These are phyloP conservation scores for Oryza meyeriana DNA, from an alignment of 176 grass and related monocot species.

Conservation along the genomic window DNA sequence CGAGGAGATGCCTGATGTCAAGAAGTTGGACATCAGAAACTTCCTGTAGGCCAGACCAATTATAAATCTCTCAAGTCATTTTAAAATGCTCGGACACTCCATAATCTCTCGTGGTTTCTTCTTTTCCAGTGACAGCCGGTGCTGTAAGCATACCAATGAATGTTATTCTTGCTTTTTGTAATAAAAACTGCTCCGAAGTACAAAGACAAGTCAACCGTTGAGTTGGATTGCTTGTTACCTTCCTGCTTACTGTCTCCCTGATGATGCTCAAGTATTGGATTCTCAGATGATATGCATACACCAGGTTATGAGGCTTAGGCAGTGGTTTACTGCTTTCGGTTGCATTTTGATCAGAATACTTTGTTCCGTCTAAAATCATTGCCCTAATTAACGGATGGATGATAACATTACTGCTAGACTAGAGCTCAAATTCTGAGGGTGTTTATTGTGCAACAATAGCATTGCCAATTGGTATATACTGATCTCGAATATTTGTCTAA, in stretches of 20 bases:
- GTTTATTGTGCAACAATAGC: neutral
- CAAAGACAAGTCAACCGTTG: slow-evolving; percentile 15
- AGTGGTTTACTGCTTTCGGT: too few relatives aligned
- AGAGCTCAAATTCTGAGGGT: neutral
- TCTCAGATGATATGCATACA: slow-evolving; percentile 8
- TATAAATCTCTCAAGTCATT: slow-evolving; percentile 9
- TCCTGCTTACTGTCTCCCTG: neutral
- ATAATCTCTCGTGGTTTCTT: slow-evolving; percentile 15
- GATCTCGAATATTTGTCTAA: neutral
- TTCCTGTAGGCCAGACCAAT: slow-evolving; percentile 49
- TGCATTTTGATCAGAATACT: too few relatives aligned
- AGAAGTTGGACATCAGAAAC: slow-evolving; percentile 79
- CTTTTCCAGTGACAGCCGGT: slow-evolving; percentile 18
- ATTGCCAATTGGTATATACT: neutral
- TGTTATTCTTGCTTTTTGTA: slow-evolving; percentile 36
- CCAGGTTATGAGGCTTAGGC: neutral
- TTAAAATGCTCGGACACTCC: neutral
- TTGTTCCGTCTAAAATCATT: too few relatives aligned
- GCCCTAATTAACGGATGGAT: too few relatives aligned
- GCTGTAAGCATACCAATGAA: slow-evolving; percentile 40
- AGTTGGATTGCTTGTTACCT: slow-evolving; percentile 25
- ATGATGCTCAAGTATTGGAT: slow-evolving; percentile 5
- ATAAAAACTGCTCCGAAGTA: slow-evolving; percentile 53
- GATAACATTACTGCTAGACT: neutral
- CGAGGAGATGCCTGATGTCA: slow-evolving; percentile 79